Base-by-base conservation (phyloP, 2,329 filamentous ascomycete species). In the Podosphaera fusca region DNA sequence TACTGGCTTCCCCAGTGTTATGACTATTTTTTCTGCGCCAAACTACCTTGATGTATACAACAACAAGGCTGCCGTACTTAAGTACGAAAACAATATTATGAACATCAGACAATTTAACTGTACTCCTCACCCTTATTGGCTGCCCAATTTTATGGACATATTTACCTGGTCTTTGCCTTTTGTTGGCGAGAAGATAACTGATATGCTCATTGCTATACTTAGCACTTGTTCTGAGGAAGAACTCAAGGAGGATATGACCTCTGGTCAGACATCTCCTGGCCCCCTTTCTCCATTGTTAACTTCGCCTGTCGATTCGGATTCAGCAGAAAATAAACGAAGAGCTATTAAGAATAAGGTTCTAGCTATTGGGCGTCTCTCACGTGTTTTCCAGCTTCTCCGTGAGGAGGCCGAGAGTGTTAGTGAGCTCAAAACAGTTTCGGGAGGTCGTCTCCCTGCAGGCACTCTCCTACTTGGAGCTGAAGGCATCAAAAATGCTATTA, bases 31-130 rank as follows among this genome's bases (percentile, higher is more conserved):
- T 77, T 96, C 90, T 50, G 92, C 92, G 1, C 92, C 92, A 42
- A 98, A 98, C 72, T 98, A 98, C 69, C 81, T 98, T 61, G 92
- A 98, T 67, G 89, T 98, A 42, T 98, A 98, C 74, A 98, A 98
- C 80, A 98, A 98, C 78, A 98, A 98, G 75, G 92, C 92, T 1
- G 92, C 92, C 0, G 92, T 98, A 46, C 75, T 98, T 66, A 98
- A 98, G 74, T 98, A 98, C 69, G 92, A 98, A 74, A 98, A 98
- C 72, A 98, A 98, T 67, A 92, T 98, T 60, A 98, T 98, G 92
- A 98, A 98, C 75, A 98, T 98, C 68, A 81, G 92, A 59, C 92
- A 98, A 71, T 98, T 98, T 75, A 98, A 98, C 76, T 98, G 90
- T 78, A 96, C 92, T 30, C 92, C 92, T 38, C 92, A 98, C 70